These are phyloP conservation scores for Kodamaea kakaduensis DNA, from an alignment of 805 yeast species.

Conservation along the genomic window DNA sequence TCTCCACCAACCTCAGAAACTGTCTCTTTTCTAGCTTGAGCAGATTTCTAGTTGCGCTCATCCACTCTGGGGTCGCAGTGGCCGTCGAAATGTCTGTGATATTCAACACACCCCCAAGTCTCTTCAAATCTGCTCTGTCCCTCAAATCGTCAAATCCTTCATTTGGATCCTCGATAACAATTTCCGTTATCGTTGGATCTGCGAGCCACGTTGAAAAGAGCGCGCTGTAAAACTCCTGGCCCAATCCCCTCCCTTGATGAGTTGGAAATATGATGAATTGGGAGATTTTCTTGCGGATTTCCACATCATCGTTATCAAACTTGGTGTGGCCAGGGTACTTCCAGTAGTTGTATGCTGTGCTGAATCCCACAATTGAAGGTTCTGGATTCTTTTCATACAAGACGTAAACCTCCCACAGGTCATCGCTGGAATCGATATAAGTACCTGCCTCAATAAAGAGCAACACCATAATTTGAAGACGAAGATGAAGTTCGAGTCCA, in stretches of 20 bases:
- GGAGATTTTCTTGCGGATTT: conserved; percentile 69
- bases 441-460: conserved; percentile 93
- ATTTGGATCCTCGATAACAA: conserved; percentile 92
- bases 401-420: conserved; percentile 75
- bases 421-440: conserved; percentile 72
- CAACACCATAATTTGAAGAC: conserved; percentile 76
- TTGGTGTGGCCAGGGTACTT: conserved; percentile 53
- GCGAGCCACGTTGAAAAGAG: conserved; percentile 53
- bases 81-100: conserved; percentile 18
- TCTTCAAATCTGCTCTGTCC: conserved; percentile 69
- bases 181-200: conserved; percentile 55
- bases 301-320: conserved; percentile 43
- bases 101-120: conserved; percentile 19
- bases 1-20: conserved; percentile 70
- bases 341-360: conserved; percentile 84
- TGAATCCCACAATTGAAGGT: conserved; percentile 65
- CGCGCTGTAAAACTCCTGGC: conserved; percentile 57
- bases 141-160: conserved; percentile 89
- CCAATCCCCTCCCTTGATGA: conserved; percentile 70
- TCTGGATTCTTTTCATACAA: conserved; percentile 31
- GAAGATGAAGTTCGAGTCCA: conserved; percentile 52
- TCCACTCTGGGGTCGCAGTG: conserved; percentile 33
- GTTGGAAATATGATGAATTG: conserved; percentile 86
- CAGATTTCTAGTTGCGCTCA: conserved; percentile 29
- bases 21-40: conserved; percentile 75